Base-by-base conservation (phyloP, 176 grass and related monocot genomes). In the Miscanthus lutarioriparius region DNA sequence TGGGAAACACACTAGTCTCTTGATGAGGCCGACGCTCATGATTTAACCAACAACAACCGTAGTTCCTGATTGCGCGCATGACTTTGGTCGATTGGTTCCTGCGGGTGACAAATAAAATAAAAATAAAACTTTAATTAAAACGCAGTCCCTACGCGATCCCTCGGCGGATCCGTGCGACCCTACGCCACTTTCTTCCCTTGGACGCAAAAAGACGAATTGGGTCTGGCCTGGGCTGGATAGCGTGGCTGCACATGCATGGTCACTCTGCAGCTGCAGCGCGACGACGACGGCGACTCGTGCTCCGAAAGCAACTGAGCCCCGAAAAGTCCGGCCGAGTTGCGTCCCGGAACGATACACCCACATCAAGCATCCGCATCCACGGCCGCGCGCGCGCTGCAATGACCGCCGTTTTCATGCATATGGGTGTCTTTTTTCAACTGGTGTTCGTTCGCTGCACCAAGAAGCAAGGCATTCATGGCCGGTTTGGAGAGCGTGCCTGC, bases 151-250 rank as follows among this genome's bases (percentile, higher is more conserved):
- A 26, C 10, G 35, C 35, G 11, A 77, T 77, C 63, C 48, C 48
- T 69, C 26, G 8, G 1, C n/a, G 26, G 82, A 74, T 88, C 56
- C 4, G 32, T 15, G 72, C 63, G 15, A 14, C 67, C 45, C 23
- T 12, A 45, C 70, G 10, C 3, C 2, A 32, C 32, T 32, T 10
- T 3, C 8, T 0, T 8, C 17, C n/a, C n/a, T n/a, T 37, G 54
- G n/a, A 51, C 26, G 68, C n/a, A 54, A 80, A 53, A 74, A n/a
- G 53, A 65, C n/a, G 41, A 86, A 8, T 16, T n/a, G 35, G 32
- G 39, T 27, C 13, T 70, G 32, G 32, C 32, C 32, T 32, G 26
- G 16, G 35, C 41, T 37, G 6, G 38, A 56, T 48, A 72, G 70
- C 25, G 69, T 72, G 40, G 41, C 32, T 2, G 84, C 77, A 66